phyloP scores from a whole-genome alignment of 768 basidiomycete species.

The Pholiota molesta region DNA sequence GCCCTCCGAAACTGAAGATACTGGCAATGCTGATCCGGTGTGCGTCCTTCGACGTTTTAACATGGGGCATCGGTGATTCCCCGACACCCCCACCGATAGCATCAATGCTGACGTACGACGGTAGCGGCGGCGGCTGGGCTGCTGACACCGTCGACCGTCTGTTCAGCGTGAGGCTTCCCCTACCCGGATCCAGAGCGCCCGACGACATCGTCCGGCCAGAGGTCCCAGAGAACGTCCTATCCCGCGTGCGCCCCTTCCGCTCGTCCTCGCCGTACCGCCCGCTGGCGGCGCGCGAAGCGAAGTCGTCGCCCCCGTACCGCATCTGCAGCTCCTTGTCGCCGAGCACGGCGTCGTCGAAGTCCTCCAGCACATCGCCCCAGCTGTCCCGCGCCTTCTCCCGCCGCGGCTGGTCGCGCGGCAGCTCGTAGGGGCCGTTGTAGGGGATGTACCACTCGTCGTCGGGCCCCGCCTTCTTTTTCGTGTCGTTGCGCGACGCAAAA shows the following conservation, averaged over 20 bases:
- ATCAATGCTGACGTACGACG: conserved; percentile 49
- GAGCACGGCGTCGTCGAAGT: conserved; percentile 32
- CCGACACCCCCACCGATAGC: conserved; percentile 54
- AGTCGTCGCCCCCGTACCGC: conserved; percentile 29
- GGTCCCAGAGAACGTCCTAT: conserved; percentile 43
- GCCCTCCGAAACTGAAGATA: conserved; percentile 40
- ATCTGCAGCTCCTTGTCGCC: conserved; percentile 32
- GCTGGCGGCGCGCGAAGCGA: conserved; percentile 17
- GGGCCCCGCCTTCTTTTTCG: conserved; percentile 17
- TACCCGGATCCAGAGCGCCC: conserved; percentile 38
- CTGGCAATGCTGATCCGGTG: conserved; percentile 57
- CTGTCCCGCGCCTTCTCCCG: conserved; percentile 39
- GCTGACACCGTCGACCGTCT: conserved; percentile 41
- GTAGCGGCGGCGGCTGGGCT: conserved; percentile 33
- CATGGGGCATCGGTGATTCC: conserved; percentile 56
- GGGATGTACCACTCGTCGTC: conserved; percentile 66
- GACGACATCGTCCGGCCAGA: conserved; percentile 45
- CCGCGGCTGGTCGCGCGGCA: conserved; percentile 33
- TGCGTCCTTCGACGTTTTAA: conserved; percentile 30
- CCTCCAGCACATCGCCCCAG: conserved; percentile 42
- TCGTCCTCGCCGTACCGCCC: conserved; percentile 20
- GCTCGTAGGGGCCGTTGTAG: conserved; percentile 65
- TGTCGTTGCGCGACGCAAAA: conserved; percentile 16
- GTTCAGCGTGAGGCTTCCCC: conserved; percentile 29
- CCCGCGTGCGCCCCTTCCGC: conserved; percentile 26